phyloP scores from a whole-genome alignment of 2,329 filamentous ascomycete genomes.

The Fusarium sp. region DNA sequence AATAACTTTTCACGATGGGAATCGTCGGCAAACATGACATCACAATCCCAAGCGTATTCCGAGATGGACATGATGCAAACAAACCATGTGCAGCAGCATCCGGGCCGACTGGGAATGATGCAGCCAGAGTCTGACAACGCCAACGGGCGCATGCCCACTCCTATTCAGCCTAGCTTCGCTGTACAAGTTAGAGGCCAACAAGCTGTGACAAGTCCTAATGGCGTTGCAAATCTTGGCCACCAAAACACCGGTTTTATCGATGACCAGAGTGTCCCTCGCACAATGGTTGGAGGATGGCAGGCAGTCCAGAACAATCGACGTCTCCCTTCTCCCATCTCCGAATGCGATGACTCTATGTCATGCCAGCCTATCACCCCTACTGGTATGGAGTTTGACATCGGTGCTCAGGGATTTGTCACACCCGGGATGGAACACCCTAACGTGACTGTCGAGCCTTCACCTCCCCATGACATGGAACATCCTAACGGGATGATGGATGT shows the following conservation, averaged over 20 bases:
- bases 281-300: slow-evolving; percentile 67
- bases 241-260: slow-evolving; percentile 59
- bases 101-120: slow-evolving; percentile 25
- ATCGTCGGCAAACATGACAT: slow-evolving; percentile 43
- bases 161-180: slow-evolving; percentile 72
- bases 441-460: slow-evolving; percentile 43
- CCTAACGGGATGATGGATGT: slow-evolving; percentile 58
- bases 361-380: slow-evolving; percentile 53
- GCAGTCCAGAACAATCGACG: slow-evolving; percentile 68
- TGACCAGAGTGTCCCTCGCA: slow-evolving; percentile 65
- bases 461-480: slow-evolving; percentile 58
- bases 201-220: slow-evolving; percentile 58
- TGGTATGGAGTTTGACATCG: slow-evolving; percentile 55
- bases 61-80: slow-evolving; percentile 69
- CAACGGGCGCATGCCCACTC: slow-evolving; percentile 69
- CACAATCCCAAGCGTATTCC: slow-evolving; percentile 51
- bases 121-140: slow-evolving; percentile 45
- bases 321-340: slow-evolving; percentile 73
- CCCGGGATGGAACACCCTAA: slow-evolving; percentile 43
- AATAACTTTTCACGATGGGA: slow-evolving; percentile 54
- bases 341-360: slow-evolving; percentile 65
- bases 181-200: slow-evolving; percentile 69
- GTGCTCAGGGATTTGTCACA: slow-evolving; percentile 54
- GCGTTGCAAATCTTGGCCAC: slow-evolving; percentile 58
- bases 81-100: slow-evolving; percentile 30